These are phyloP conservation scores for Phanerodontia chrysosporium DNA, from an alignment of 768 basidiomycete species.

Conservation along the genomic window DNA sequence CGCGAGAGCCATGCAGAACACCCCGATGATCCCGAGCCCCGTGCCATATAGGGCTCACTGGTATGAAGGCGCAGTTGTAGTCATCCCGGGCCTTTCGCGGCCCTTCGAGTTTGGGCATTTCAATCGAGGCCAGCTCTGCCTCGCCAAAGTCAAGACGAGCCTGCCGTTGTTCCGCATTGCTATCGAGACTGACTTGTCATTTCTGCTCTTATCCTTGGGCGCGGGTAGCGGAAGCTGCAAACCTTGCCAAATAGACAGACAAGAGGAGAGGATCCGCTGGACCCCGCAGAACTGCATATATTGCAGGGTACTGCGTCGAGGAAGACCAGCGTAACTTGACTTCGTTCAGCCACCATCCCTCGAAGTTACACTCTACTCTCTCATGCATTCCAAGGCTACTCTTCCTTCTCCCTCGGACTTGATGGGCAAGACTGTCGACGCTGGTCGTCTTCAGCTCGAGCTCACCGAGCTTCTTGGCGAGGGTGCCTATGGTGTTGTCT, in stretches of 20 bases:
- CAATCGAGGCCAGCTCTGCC: neutral
- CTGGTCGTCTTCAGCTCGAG: constrained; percentile 15
- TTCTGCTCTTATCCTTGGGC: neutral
- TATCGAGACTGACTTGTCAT: neutral
- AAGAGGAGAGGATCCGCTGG: neutral
- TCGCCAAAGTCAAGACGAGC: neutral
- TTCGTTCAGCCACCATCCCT: neutral
- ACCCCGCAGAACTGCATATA: neutral
- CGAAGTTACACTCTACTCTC: neutral
- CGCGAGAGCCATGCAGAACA: too few relatives aligned
- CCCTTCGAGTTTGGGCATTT: neutral
- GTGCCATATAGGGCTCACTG: too few relatives aligned
- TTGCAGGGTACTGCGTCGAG: neutral
- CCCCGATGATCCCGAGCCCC: too few relatives aligned
- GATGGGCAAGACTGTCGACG: constrained; percentile 17
- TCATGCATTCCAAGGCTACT: neutral
- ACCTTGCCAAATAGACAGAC: neutral
- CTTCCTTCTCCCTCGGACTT: constrained; percentile 14
- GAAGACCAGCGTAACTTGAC: neutral
- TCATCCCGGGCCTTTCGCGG: too few relatives aligned
- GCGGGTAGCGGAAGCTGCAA: neutral
- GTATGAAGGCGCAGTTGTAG: too few relatives aligned
- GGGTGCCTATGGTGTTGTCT: constrained; percentile 26
- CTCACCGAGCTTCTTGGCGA: constrained; percentile 22
- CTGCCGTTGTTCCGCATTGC: neutral